Base-by-base conservation (phyloP, 805 yeast species). In the Candida argentea region DNA sequence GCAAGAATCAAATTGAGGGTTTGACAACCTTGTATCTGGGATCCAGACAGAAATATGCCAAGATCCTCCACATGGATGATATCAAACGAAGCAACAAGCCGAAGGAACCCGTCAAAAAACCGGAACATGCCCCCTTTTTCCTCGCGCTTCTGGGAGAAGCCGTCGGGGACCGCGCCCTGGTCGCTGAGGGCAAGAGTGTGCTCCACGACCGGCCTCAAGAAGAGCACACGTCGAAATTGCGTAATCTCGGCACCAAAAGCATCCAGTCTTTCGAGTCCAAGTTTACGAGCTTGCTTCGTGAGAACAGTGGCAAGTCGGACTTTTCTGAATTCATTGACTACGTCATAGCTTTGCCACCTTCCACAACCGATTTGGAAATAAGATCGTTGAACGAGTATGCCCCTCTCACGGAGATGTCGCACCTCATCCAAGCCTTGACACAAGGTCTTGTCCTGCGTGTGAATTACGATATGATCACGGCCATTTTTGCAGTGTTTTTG, bases 31-130 rank as follows among this genome's bases (percentile, higher is more conserved):
- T 91, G 26, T 78, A 94, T 1, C 40, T 73, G 18, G 79, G 80
- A 5, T 84, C 97, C 15, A 70, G 89, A 43, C 68, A 67, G 33
- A 86, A 84, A 47, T 78, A 82, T 63, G 73, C 69, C 36, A 85
- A 94, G 2, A 57, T 91, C 24, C 51, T 83, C 25, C 77, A 91
- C 49, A 56, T 91, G 39, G 97, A 91, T 42, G 70, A 76, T 5
- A 89, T 91, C 41, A 84, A 75, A 45, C 72, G 69, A 48, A 72
- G 98, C 45, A 86, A 85, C 48, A 89, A 84, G 54, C 96, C 98
- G 14, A 75, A 63, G 28, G 95, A 85, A 48, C 80, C 89, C 1
- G 82, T 91, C 19, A 83, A 82, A 61, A 82, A 76, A 39, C 84
- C 95, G 2, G 81, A 80, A 39, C 68, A 74, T 35, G 73, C 83